Evolutionary conservation across 345 rosid genomes (phyloP), one percentile per base, ranked within the genome.

Genomic region (Isatis tinctoria): DNA sequence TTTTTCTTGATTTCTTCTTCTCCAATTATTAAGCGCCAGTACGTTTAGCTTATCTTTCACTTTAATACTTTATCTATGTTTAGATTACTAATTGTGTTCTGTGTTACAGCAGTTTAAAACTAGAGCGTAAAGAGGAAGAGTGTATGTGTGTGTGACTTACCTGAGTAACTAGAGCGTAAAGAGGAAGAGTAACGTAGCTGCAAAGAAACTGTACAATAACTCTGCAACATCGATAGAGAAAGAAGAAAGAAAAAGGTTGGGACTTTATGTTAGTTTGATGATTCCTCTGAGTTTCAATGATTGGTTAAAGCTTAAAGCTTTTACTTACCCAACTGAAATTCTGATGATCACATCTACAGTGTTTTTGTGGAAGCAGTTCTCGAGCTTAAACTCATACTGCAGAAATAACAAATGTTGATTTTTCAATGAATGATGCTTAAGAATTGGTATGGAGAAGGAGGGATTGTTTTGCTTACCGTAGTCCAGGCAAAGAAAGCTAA

Each of bases 121-220:
- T 57, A 16, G 4, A 30, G n/a, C n/a, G n/a, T n/a, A n/a, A n/a
- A n/a, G n/a, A n/a, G n/a, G n/a, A n/a, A n/a, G n/a, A n/a, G 44
- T 48, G 13, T 12, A 14, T 13, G 30, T 27, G 4, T 27, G 30
- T 27, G 33, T 30, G 6, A 30, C 11, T 60, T 78, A 88, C 93
- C 84, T 88, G 99, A 40, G 97, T 95, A 9, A 95, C 99, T 1
- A 92, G 86, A 43, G 99, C 99, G 45, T 95, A 87, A 0, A 95
- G 88, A 64, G 99, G 99, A 43, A 95, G 97, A 32, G 98, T 95
- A 69, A 92, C 91, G 11, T 95, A 92, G 73, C 99, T 95, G 86
- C 98, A 92, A 2, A 95, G 81, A 63, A 92, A 36, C 80, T 95
- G 99, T 52, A 92, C 83, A 28, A 90, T 5, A 60, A 90, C 78